These are phyloP conservation scores for Rubus parviflorus DNA, from an alignment of 306 rosid genomes.

Conservation along the genomic window DNA sequence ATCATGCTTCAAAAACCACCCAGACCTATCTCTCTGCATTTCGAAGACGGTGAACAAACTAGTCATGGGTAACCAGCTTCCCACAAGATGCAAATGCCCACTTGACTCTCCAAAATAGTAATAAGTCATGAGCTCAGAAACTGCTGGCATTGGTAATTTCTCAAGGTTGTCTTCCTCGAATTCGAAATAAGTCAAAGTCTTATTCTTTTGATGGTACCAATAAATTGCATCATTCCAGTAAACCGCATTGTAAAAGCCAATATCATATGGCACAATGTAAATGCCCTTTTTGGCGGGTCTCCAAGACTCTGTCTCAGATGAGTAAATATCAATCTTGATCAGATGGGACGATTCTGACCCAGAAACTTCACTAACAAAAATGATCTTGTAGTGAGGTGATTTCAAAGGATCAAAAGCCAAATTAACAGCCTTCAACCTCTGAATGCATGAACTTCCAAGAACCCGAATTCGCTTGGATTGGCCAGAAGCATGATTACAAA, in stretches of 20 bases:
- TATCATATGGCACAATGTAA: conserved; percentile 17
- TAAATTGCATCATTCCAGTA: conserved; percentile 38
- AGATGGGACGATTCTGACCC: neutral
- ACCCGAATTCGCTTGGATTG: conserved; percentile 19
- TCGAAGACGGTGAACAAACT: conserved; percentile 7
- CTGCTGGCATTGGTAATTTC: conserved; percentile 20
- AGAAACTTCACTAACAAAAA: conserved; percentile 21
- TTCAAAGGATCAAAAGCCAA: conserved; percentile 33
- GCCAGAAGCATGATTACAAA: conserved; percentile 33
- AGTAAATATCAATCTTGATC: conserved; percentile 33
- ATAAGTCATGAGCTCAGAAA: neutral
- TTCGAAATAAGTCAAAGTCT: conserved; percentile 15
- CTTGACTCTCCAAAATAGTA: conserved; percentile 17
- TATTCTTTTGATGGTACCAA: conserved; percentile 23
- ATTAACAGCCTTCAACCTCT: conserved; percentile 5
- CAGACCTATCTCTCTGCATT: conserved; percentile 18
- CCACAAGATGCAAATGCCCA: conserved; percentile 12
- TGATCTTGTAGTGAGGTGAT: conserved; percentile 27
- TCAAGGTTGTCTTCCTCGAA: conserved; percentile 14
- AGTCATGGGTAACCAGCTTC: neutral
- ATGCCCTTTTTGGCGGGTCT: conserved; percentile 6
- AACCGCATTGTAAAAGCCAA: conserved; percentile 26
- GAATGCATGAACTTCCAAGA: conserved; percentile 12
- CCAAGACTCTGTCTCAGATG: conserved; percentile 33
- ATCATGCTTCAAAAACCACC: conserved; percentile 21